phyloP scores from a whole-genome alignment of 257 asterid genomes.

The Solanum verrucosum region DNA sequence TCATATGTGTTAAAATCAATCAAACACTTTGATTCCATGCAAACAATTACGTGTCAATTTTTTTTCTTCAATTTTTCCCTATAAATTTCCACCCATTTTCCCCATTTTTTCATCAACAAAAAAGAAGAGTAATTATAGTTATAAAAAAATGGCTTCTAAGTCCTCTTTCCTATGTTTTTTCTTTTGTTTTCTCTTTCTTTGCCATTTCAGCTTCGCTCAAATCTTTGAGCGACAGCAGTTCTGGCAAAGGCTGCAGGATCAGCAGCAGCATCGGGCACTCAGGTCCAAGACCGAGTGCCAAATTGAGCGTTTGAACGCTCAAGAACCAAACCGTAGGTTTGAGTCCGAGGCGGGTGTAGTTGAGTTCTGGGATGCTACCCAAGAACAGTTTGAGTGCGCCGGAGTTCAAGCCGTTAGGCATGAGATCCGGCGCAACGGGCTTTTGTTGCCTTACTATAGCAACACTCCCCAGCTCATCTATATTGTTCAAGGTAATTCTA shows the following conservation, averaged over 20 bases:
- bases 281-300: constrained; percentile 35
- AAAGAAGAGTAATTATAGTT: background rate
- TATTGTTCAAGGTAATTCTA: constrained; percentile 24
- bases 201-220: constrained; percentile 19
- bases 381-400: constrained; percentile 34
- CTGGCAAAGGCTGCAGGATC: constrained; percentile 8
- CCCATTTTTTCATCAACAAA: background rate
- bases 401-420: constrained; percentile 27
- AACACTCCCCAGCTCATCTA: constrained; percentile 40
- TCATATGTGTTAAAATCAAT: background rate
- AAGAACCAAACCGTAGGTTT: constrained; percentile 8
- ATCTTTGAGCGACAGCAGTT: constrained; percentile 17
- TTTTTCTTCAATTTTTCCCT: background rate
- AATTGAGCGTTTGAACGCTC: constrained; percentile 31
- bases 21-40: background rate
- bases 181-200: constrained; percentile 8
- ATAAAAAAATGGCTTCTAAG: background rate
- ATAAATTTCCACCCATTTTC: background rate
- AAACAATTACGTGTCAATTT: background rate
- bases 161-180: constrained; percentile 3
- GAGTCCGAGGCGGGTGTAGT: constrained; percentile 33
- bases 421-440: constrained; percentile 30
- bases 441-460: constrained; percentile 39
- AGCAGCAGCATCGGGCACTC: constrained; percentile 34
- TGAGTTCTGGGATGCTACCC: constrained; percentile 31